phyloP scores from a whole-genome alignment of 176 grass and related monocot species.

The Dendrocalamus sinicus region DNA sequence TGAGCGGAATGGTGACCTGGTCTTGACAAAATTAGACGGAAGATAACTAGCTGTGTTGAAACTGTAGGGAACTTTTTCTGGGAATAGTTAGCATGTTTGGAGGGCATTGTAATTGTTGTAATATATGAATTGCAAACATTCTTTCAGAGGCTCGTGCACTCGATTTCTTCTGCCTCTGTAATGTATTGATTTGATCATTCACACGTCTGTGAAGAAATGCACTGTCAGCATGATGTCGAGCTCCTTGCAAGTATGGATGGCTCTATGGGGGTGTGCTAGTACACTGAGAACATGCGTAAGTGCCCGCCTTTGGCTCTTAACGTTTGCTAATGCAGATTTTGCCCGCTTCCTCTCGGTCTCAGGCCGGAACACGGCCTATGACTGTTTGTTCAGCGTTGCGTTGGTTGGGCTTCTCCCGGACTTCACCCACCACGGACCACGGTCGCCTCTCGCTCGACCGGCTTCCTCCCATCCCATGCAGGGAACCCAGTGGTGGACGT shows the following conservation, averaged over 20 bases:
- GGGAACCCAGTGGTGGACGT: too few species aligned
- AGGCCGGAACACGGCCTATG: neutral
- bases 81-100: constrained; percentile 60
- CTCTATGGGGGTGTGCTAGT: too few species aligned
- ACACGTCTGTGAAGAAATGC: constrained; percentile 30
- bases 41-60: constrained; percentile 43
- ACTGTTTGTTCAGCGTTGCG: neutral
- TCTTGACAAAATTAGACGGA: constrained; percentile 53
- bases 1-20: constrained; percentile 34
- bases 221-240: neutral
- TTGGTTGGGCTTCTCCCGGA: too few species aligned
- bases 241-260: too few species aligned
- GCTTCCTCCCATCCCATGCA: too few species aligned
- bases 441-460: too few species aligned
- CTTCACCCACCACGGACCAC: too few species aligned
- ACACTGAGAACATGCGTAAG: too few species aligned
- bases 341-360: too few species aligned
- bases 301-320: too few species aligned
- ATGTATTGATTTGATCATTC: constrained; percentile 57
- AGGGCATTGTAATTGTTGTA: constrained; percentile 61
- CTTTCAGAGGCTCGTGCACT: constrained; percentile 55
- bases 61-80: constrained; percentile 54
- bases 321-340: too few species aligned
- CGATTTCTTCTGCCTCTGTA: constrained; percentile 39
- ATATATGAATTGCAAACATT: constrained; percentile 71